Conservation (phyloP, 2,329 filamentous ascomycete genomes). For the Fusarium domesticum region DNA sequence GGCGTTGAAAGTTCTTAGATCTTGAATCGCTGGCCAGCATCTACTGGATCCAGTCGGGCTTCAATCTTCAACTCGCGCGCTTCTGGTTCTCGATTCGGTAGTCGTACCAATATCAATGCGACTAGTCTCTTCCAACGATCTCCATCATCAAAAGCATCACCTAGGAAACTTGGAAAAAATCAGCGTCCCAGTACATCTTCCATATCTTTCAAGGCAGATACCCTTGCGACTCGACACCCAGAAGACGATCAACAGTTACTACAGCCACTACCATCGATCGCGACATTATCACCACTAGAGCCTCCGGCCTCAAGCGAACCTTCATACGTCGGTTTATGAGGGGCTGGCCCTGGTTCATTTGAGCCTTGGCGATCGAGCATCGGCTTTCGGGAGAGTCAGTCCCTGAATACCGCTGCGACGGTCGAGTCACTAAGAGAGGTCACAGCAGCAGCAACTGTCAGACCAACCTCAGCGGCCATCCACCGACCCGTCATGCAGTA, state of each 20-base stretch:
- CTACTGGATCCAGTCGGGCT: conserved; percentile 48
- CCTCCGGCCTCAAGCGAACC: too few species aligned
- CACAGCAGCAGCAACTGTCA: conserved; percentile 16
- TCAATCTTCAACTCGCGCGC: conserved; percentile 35
- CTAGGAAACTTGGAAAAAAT: conserved; percentile 39
- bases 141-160: conserved; percentile 30
- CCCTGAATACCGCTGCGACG: conserved; percentile 19
- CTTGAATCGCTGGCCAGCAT: conserved; percentile 53
- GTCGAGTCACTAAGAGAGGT: conserved; percentile 15
- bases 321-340: too few species aligned
- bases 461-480: conserved; percentile 10
- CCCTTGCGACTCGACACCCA: conserved; percentile 4
- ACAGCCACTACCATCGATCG: conserved; percentile 26
- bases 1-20: conserved; percentile 44
- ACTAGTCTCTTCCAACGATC: conserved; percentile 33
- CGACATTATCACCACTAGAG: conserved; percentile 26
- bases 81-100: conserved; percentile 35
- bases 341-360: conserved; percentile 29
- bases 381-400: conserved; percentile 30
- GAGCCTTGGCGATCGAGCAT: conserved; percentile 23
- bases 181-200: conserved; percentile 32
- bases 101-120: conserved; percentile 46
- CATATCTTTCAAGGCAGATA: conserved; percentile 9
- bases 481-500: conserved; percentile 29
- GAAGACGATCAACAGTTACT: conserved; percentile 15